Conservation (phyloP, 2,329 filamentous ascomycete genomes). For the Pseudonectria buxi region DNA sequence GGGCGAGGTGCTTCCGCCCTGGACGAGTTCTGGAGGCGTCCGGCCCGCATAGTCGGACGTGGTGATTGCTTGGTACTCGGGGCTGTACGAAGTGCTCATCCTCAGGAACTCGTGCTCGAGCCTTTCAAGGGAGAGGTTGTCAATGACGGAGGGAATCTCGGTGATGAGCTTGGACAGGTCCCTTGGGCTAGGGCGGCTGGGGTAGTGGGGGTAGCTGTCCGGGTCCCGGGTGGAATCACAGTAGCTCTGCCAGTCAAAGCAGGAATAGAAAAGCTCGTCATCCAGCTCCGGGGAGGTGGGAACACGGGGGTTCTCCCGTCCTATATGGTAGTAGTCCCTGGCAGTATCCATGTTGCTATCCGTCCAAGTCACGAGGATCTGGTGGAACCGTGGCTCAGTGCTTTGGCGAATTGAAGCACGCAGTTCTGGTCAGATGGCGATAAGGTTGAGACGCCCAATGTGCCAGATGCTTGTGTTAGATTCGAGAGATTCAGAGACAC, state of each 20-base stretch:
- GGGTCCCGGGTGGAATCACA: conserved; percentile 26
- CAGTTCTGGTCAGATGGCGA: conserved; percentile 31
- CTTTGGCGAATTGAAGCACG: conserved; percentile 31
- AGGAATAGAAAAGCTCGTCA: conserved; percentile 29
- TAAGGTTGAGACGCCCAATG: conserved; percentile 35
- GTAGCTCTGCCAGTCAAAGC: conserved; percentile 33
- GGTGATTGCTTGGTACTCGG: conserved; percentile 26
- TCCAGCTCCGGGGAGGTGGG: conserved; percentile 28
- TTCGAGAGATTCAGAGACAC: conserved; percentile 31
- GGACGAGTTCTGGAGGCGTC: conserved; percentile 32
- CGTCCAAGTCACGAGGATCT: conserved; percentile 36
- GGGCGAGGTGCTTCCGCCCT: conserved; percentile 33
- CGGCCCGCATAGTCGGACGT: conserved; percentile 31
- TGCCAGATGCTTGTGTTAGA: conserved; percentile 34
- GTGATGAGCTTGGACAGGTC: conserved; percentile 29
- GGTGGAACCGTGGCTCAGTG: conserved; percentile 35
- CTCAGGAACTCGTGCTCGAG: conserved; percentile 25
- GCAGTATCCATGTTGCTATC: conserved; percentile 32
- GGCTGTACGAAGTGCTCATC: conserved; percentile 28
- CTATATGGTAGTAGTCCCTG: conserved; percentile 29
- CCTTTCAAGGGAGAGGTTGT: conserved; percentile 26
- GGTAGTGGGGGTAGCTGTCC: conserved; percentile 24
- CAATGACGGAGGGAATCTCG: conserved; percentile 28
- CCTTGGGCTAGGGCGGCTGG: conserved; percentile 22
- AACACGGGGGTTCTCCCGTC: conserved; percentile 30